Evolutionary conservation across 1,139 yeast genomes (phyloP), one percentile per base, ranked within the genome.

Genomic region (Blastobotrys elegans): DNA sequence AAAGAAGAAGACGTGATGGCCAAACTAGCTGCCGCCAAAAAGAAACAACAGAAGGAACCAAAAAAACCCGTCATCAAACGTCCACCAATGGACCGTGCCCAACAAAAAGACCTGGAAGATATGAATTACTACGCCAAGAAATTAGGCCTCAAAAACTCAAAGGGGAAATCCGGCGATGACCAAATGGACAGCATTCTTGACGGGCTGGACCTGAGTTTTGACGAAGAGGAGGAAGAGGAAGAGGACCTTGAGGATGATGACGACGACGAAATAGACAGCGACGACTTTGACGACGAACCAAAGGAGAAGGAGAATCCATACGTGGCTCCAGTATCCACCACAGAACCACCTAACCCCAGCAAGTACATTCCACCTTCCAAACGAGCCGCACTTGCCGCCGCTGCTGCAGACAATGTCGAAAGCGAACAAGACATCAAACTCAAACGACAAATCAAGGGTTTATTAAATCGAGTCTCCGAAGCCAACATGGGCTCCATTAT

Each of bases 311-410:
- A 87, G 59, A 89, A 89, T 58, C 97, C 97, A 3, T 89, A 84
- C 60, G 80, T 85, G 36, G 96, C 97, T 0, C 95, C 96, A 2
- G 70, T 68, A 1, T 53, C 64, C 1, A n/a, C n/a, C n/a, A n/a
- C n/a, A n/a, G 59, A 62, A 11, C 55, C 66, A 0, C 5, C 32
- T 7, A 13, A 4, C 10, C 14, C 27, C 10, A 17, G 69, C 14
- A 76, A 73, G 53, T 90, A 89, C 63, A 69, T 89, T 24, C 97
- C 98, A 1, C 97, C 97, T 0, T 88, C 95, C 0, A 74, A 77
- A 40, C 74, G 75, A 56, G 65, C 76, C 63, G 70, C 79, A 16
- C 43, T 54, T 24, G 46, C 42, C 8, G 68, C 65, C 40, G 57
- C 44, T 45, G 56, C 53, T 56, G n/a, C n/a, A n/a, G 63, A 78